Evolutionary conservation across 371 early-diverging fungal species (phyloP), one percentile per base, ranked within the genome.

Genomic region (Mortierella sp.): DNA sequence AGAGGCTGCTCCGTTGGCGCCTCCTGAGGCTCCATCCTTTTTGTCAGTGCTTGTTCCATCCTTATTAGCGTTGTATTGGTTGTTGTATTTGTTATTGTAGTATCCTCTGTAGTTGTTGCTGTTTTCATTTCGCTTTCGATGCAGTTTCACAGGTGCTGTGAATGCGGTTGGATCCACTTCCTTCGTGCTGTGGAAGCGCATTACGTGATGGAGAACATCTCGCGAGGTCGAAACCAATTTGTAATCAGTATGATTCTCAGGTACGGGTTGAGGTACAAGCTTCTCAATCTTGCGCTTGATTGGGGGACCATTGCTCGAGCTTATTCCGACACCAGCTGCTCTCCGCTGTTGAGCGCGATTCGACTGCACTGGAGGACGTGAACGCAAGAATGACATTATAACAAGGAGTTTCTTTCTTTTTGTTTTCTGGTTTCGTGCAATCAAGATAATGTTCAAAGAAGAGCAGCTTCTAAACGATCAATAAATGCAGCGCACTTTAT

Each of bases 101-200:
- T 66, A 65, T 64, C 67, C 64, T 73, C 77, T 53, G 65, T 73
- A 66, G 72, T 63, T 55, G 68, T 61, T 55, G 68, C 70, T 75
- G 76, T 57, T 84, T 80, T 59, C 85, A 74, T 71, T 89, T 83
- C 70, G 65, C 72, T 89, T 88, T 35, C 94, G 87, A 55, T 91
- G 90, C 55, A 93, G 82, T 72, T 93, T 93, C 5, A 93, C 88
- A 0, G 94, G 94, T 17, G 85, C 85, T 13, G 89, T 85, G 70
- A 93, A 93, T 10, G 80, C 68, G 17, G 76, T 77, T 5, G 88
- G 82, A 55, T 90, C 86, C 10, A 93, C 87, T 1, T 73, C 66
- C 70, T 89, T 88, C 5, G 75, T 67, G 8, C 87, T 78, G 40
- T 88, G 86, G 63, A 93, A 89, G 22, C 92, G 89, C 91, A 93